Evolutionary conservation across 2,329 filamentous ascomycete genomes (phyloP).

Genomic region (Colletotrichum godetiae): DNA sequence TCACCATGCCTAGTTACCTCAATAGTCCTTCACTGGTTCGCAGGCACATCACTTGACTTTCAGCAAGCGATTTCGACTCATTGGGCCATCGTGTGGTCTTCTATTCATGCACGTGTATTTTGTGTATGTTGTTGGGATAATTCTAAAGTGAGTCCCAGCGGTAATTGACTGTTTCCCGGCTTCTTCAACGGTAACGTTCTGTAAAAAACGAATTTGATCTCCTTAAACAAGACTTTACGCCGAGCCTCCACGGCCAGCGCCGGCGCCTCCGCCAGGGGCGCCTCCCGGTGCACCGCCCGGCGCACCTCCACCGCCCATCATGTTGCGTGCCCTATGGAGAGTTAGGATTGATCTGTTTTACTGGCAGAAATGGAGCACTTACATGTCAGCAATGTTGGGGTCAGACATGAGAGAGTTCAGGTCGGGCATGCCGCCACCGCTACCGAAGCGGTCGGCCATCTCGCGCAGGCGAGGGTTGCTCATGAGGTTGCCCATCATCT

Average conservation of each 20-base stretch:
- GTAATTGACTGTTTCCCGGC: neutral
- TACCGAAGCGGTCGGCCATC: slow-evolving; percentile 84
- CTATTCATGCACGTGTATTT: slow-evolving; percentile 23
- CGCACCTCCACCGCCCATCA: slow-evolving; percentile 55
- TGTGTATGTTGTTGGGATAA: neutral
- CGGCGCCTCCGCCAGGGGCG: slow-evolving; percentile 42
- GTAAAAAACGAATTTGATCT: neutral
- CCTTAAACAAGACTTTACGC: neutral
- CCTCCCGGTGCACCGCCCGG: slow-evolving; percentile 38
- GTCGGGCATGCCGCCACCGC: slow-evolving; percentile 90
- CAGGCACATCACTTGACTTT: neutral
- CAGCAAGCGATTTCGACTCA: neutral
- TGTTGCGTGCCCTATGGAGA: slow-evolving; percentile 53
- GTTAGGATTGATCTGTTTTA: neutral
- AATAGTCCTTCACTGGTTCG: no score
- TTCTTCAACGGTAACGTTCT: neutral
- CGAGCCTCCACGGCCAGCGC: slow-evolving; percentile 38
- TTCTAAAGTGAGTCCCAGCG: neutral
- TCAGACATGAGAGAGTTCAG: slow-evolving; percentile 89
- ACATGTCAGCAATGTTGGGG: slow-evolving; percentile 93
- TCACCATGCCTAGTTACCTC: neutral
- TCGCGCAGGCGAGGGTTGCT: slow-evolving; percentile 88
- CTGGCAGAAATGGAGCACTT: slow-evolving; percentile 56
- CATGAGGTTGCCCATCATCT: slow-evolving; percentile 92
- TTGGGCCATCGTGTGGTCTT: neutral